Conservation (phyloP, 2,329 filamentous ascomycete genomes). For the Trichoderma atrobrunneum region DNA sequence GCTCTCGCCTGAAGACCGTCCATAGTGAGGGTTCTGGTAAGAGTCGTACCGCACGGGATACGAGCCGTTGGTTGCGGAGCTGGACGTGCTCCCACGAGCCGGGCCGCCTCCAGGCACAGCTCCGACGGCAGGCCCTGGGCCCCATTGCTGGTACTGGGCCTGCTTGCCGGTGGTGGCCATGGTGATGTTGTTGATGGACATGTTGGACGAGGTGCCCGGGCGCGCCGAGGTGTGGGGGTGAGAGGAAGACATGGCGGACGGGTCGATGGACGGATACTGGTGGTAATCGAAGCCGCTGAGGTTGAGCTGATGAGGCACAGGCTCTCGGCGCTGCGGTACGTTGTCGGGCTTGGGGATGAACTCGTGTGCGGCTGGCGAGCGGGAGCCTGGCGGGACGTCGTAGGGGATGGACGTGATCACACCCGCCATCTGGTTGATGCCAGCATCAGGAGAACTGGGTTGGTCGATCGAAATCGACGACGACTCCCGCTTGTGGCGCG, state of each 20-base stretch:
- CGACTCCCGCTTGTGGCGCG: constrained; percentile 71
- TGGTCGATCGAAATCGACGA: constrained; percentile 70
- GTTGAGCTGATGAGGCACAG: constrained; percentile 78
- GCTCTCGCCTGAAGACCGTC: constrained; percentile 54
- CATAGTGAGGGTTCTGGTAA: constrained; percentile 52
- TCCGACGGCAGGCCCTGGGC: constrained; percentile 27
- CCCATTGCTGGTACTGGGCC: constrained; percentile 77
- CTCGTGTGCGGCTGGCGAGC: constrained; percentile 69
- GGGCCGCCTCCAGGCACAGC: background rate
- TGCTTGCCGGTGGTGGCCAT: constrained; percentile 71
- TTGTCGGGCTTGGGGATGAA: constrained; percentile 68
- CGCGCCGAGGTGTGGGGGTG: constrained; percentile 42
- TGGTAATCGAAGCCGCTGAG: constrained; percentile 77
- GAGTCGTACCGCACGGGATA: constrained; percentile 64
- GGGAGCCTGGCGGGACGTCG: constrained; percentile 64
- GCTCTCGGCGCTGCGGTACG: constrained; percentile 62
- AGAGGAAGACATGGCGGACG: constrained; percentile 52
- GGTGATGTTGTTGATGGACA: constrained; percentile 58
- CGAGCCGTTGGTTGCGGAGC: constrained; percentile 46
- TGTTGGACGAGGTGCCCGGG: constrained; percentile 23
- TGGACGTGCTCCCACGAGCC: constrained; percentile 53
- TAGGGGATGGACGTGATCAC: constrained; percentile 88
- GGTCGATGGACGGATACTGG: constrained; percentile 77
- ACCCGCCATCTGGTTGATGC: constrained; percentile 72
- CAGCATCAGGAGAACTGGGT: constrained; percentile 60